phyloP scores from a whole-genome alignment of 1,284 basidiomycete genomes.

The Grifola frondosa region DNA sequence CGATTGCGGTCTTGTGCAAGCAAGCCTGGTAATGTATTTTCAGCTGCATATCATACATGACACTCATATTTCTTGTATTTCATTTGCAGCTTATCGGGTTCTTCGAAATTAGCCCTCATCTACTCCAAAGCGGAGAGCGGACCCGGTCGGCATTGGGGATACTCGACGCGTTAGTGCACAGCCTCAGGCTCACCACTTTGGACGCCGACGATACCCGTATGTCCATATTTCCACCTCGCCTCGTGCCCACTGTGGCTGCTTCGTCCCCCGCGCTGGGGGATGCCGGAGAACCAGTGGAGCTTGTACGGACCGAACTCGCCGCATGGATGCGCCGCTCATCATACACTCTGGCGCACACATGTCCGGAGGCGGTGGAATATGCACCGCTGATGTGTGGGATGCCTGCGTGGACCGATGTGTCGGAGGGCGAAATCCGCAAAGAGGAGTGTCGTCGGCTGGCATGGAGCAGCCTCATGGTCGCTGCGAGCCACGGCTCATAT shows the following conservation, averaged over 20 bases:
- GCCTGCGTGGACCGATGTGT: slow-evolving; percentile 61
- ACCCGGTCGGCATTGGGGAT: slow-evolving; percentile 54
- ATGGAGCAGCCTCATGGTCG: slow-evolving; percentile 62
- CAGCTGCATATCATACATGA: not conserved
- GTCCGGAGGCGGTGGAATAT: slow-evolving; percentile 45
- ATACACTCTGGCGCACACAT: slow-evolving; percentile 48
- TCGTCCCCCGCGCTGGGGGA: slow-evolving; percentile 5
- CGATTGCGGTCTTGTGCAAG: slow-evolving; percentile 65
- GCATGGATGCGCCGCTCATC: slow-evolving; percentile 57
- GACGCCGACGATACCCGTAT: slow-evolving; percentile 40
- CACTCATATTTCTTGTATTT: not conserved
- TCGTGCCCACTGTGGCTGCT: slow-evolving; percentile 30
- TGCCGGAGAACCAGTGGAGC: too few relatives aligned
- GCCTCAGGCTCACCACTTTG: slow-evolving; percentile 50
- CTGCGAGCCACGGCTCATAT: slow-evolving; percentile 61
- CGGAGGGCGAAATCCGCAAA: slow-evolving; percentile 58
- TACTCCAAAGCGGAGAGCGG: slow-evolving; percentile 49
- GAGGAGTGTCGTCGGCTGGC: slow-evolving; percentile 67
- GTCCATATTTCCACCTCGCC: slow-evolving; percentile 40
- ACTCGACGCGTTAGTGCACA: slow-evolving; percentile 66
- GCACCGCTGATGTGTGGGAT: slow-evolving; percentile 63
- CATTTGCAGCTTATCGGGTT: slow-evolving; percentile 55
- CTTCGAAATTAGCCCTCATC: slow-evolving; percentile 71
- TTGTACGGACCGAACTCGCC: too few relatives aligned
- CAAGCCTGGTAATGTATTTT: slow-evolving; percentile 60